Base-by-base conservation (phyloP, 768 basidiomycete genomes). In the Psilocybe cubensis region DNA sequence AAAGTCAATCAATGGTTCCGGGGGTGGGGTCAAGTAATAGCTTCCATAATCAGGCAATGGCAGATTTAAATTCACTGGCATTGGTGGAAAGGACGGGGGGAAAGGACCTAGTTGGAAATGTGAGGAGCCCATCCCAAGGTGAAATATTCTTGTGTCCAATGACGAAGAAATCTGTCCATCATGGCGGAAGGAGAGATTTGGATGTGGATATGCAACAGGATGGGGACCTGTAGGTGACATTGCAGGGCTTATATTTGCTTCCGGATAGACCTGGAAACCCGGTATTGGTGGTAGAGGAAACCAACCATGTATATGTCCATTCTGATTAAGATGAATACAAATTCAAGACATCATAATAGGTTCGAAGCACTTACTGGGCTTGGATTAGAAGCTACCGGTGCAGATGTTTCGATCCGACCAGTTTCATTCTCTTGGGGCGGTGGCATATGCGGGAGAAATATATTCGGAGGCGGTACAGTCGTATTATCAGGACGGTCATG, bases 11-110 rank as follows among this genome's bases (percentile, higher is more conserved):
- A 81, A 84, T 41, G 73, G 70, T 61, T 85, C 83, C 57, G 79
- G 79, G 58, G 82, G 73, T 28, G 79, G 77, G 40, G 77, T 79
- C 45, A 75, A 68, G 71, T 87, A 88, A 67, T 87, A 89, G 8
- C 78, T 74, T 23, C 81, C 75, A 67, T 85, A 90, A 42, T 89
- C 88, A 29, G 54, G 42, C 28, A 54, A 51, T 50, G 54, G 59
- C 64, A 82, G 74, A 50, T 80, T 72, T 8, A 74, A 74, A 50
- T 78, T 29, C 33, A 43, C 81, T 57, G 76, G 76, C 63, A 80
- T 66, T 29, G 63, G 68, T 14, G 75, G 38, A 49, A 49, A 33
- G 28, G 49, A 48, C 47, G 57, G 52, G 40, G 52, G 55, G 20
- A 59, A 46, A 18, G 55, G 43, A 50, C 54, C 62, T 29, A 62